A percentile compares a stretch with the other conserved stretches of the same genome.
Conservation (phyloP, 768 basidiomycete species). For the Tricholoma matsutake region DNA sequence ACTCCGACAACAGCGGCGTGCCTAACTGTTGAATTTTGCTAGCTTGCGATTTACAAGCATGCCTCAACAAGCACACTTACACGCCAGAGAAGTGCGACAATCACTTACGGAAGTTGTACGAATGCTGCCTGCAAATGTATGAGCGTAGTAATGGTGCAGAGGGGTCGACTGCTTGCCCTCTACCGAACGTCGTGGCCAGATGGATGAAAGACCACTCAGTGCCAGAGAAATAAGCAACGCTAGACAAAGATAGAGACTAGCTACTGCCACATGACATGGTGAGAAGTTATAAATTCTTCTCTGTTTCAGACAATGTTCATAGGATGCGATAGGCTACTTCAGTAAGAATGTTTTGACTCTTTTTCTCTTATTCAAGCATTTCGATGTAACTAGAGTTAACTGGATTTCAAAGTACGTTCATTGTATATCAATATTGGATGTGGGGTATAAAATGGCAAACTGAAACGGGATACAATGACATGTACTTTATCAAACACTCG, state of each 20-base stretch:
- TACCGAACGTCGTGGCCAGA: constrained; percentile 44
- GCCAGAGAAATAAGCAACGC: not conserved
- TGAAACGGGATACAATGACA: not conserved
- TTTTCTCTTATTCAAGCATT: not conserved
- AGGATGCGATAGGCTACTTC: too few species aligned
- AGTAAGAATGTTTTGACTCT: too few species aligned
- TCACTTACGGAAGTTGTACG: constrained; percentile 51
- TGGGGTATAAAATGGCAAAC: not conserved
- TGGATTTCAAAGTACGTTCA: too few species aligned
- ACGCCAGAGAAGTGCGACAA: constrained; percentile 58
- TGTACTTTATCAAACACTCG: not conserved
- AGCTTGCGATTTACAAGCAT: constrained; percentile 66
- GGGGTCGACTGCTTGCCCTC: constrained; percentile 63
- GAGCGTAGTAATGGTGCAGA: constrained; percentile 33
- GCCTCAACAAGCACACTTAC: constrained; percentile 64
- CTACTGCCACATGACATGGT: too few species aligned
- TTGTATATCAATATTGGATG: too few species aligned
- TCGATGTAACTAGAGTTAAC: not conserved
- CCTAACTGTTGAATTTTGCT: not conserved
- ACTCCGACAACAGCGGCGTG: not conserved
- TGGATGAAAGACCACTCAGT: constrained; percentile 59
- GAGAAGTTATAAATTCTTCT: too few species aligned
- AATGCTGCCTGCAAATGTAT: constrained; percentile 62
- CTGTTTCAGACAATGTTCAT: too few species aligned
- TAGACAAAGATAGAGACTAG: too few species aligned